Evolutionary conservation across 163 green algal genomes (phyloP).

Genomic region (Chlamydomonas reinhardtii): DNA sequence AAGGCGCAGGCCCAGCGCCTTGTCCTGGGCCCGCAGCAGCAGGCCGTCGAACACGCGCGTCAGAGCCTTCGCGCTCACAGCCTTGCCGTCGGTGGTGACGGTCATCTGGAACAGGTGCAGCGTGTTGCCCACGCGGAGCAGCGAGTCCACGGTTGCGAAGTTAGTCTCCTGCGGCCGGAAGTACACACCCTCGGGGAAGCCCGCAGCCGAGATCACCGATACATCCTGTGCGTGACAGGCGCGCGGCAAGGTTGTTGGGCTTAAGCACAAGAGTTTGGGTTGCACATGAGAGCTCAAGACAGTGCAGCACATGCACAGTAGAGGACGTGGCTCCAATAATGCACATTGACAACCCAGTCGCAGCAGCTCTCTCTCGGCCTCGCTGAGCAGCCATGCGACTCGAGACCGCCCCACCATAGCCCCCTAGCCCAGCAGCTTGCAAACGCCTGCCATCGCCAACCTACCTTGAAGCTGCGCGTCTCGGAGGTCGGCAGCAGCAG

Average conservation of each 20-base stretch:
- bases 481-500: too few species aligned
- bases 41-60: too few species aligned
- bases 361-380: too few species aligned
- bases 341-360: too few species aligned
- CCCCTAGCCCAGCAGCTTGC: too few species aligned
- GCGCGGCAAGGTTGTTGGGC: too few species aligned
- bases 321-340: background rate
- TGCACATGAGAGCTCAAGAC: background rate
- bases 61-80: background rate
- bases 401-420: too few species aligned
- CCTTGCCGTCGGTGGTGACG: background rate
- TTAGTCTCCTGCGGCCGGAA: background rate
- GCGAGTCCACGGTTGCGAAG: background rate
- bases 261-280: background rate
- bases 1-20: too few species aligned
- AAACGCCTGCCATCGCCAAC: too few species aligned
- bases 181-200: background rate
- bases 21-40: too few species aligned
- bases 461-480: too few species aligned
- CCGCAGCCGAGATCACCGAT: background rate
- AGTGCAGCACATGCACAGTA: background rate
- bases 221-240: background rate
- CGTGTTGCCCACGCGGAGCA: background rate
- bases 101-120: background rate
- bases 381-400: too few species aligned